A percentile compares a stretch with the other conserved stretches of the same genome.
Conservation (phyloP, 371 early-diverging fungal genomes). For the Rhizopus delemar region DNA sequence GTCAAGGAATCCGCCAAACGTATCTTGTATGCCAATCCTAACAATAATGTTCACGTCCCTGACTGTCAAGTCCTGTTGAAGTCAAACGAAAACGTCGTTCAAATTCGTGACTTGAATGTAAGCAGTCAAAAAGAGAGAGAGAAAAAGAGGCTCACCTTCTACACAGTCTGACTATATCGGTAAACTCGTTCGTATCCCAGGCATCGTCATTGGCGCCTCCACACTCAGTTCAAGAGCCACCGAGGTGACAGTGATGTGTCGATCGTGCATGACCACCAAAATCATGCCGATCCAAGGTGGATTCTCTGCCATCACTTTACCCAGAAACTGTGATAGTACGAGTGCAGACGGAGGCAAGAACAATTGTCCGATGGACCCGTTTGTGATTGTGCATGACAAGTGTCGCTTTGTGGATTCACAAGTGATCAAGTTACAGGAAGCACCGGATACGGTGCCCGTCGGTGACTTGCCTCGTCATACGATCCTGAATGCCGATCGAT, state of each 20-base stretch:
- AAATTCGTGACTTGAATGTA: conserved; percentile 85
- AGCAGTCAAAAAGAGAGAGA: conserved; percentile 6
- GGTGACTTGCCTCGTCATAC: conserved; percentile 99
- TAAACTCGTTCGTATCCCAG: conserved; percentile 93
- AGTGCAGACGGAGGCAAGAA: conserved; percentile 15
- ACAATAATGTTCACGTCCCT: conserved; percentile 56
- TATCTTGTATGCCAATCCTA: conserved; percentile 58
- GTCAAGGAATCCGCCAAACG: conserved; percentile 70
- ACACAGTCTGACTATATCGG: conserved; percentile 83
- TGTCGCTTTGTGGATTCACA: conserved; percentile 98
- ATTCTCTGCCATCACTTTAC: conserved; percentile 80
- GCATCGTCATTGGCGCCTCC: conserved; percentile 96
- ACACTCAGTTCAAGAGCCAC: conserved; percentile 88
- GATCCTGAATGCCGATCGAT: conserved; percentile 86
- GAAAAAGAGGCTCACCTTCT: not conserved
- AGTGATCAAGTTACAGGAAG: conserved; percentile 97
- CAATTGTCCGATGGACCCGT: conserved; percentile 95
- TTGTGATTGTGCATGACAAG: conserved; percentile 93
- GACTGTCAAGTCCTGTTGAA: conserved; percentile 88
- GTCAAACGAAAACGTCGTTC: conserved; percentile 81
- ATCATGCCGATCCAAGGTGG: conserved; percentile 82
- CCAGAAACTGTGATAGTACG: conserved; percentile 78
- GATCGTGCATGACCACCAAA: conserved; percentile 80
- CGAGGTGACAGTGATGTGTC: conserved; percentile 84
- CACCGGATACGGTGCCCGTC: conserved; percentile 97